Conservation (phyloP, 805 yeast genomes). For the Metschnikowia sp. region DNA sequence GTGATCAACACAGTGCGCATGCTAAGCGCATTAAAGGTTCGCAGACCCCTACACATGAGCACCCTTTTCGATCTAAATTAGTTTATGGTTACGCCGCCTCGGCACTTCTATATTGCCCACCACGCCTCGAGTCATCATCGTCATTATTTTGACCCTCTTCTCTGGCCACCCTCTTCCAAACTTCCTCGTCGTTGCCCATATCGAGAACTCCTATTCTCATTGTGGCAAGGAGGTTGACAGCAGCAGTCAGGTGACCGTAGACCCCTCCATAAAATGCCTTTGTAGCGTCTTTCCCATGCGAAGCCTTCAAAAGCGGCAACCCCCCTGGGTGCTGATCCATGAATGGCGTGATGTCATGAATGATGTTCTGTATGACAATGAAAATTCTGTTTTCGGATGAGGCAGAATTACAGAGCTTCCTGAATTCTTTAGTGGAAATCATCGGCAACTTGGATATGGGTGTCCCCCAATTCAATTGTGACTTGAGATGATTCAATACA, state of each 20-base stretch:
- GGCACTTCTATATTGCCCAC: constrained; percentile 13
- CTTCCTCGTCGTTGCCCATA: constrained; percentile 76
- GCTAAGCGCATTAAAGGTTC: too few species aligned
- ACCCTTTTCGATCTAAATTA: not conserved
- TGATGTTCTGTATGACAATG: constrained; percentile 84
- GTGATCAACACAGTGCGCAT: too few species aligned
- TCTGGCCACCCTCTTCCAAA: constrained; percentile 73
- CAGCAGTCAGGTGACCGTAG: constrained; percentile 89
- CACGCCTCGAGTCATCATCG: constrained; percentile 11
- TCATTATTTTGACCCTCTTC: constrained; percentile 49
- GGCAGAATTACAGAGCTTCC: constrained; percentile 33
- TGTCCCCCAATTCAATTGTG: constrained; percentile 88
- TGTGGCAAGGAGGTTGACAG: constrained; percentile 83
- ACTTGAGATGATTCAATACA: constrained; percentile 69
- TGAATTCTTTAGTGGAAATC: constrained; percentile 46
- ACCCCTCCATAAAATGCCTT: constrained; percentile 95
- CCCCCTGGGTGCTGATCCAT: constrained; percentile 96
- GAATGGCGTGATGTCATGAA: constrained; percentile 90
- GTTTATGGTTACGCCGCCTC: constrained; percentile 12
- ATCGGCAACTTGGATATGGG: constrained; percentile 85
- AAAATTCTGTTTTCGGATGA: constrained; percentile 50
- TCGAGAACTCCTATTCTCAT: constrained; percentile 89
- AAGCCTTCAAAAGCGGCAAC: constrained; percentile 65
- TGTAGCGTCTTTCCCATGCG: constrained; percentile 92
- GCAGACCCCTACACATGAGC: too few species aligned